These are phyloP conservation scores for Sungouiella blattae DNA, from an alignment of 805 yeast species.

Conservation along the genomic window DNA sequence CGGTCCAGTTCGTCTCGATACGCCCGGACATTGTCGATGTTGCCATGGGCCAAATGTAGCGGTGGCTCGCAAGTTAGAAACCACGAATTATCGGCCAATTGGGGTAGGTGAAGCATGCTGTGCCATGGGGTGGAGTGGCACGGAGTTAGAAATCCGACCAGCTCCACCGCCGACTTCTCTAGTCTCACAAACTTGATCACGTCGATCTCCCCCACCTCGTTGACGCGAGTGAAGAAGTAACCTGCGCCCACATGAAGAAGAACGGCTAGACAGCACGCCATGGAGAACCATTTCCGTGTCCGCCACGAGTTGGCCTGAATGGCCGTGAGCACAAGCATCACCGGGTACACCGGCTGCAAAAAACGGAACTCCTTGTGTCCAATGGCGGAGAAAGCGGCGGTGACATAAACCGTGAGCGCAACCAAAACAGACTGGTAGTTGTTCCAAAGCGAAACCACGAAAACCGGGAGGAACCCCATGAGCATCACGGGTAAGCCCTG, in stretches of 20 bases:
- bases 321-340: conserved; percentile 54
- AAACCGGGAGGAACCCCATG: conserved; percentile 63
- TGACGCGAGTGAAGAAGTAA: conserved; percentile 55
- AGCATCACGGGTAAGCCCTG: conserved; percentile 81
- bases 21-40: conserved; percentile 21
- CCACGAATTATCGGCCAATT: conserved; percentile 49
- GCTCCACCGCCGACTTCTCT: conserved; percentile 31
- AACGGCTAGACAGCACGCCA: conserved; percentile 14
- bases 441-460: conserved; percentile 25
- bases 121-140: conserved; percentile 98
- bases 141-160: conserved; percentile 85
- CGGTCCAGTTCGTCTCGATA: conserved; percentile 87
- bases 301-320: not conserved
- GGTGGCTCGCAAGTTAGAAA: conserved; percentile 94
- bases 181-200: conserved; percentile 54
- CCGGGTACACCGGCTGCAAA: conserved; percentile 79
- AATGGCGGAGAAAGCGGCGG: conserved; percentile 58
- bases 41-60: conserved; percentile 31
- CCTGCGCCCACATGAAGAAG: conserved; percentile 41
- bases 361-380: conserved; percentile 91
- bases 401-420: conserved; percentile 36
- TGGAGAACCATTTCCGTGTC: not conserved
- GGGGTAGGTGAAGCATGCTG: conserved; percentile 65
- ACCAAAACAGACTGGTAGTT: conserved; percentile 17
- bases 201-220: conserved; percentile 83